These are phyloP conservation scores for Strobilomyces confusus DNA, from an alignment of 768 basidiomycete species.

Conservation along the genomic window DNA sequence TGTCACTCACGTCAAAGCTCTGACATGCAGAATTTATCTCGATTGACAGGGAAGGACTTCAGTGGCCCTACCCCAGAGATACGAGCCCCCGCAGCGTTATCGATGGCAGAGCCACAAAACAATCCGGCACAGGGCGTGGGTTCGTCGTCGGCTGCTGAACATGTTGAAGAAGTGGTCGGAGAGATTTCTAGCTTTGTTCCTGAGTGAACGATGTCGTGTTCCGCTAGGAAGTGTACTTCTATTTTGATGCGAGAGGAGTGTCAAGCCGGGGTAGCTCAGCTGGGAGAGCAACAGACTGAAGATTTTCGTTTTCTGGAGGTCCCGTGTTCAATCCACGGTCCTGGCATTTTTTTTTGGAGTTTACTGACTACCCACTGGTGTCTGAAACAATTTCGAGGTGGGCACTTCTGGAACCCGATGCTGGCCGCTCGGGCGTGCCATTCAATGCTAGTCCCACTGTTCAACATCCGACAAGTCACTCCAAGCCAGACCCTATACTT, in stretches of 20 bases:
- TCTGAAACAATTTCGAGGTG: no score
- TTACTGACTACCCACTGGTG: no score
- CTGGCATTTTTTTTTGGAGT: conserved; percentile 52
- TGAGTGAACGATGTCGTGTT: conserved; percentile 7
- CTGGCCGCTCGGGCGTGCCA: no score
- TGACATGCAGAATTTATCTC: conserved; percentile 73
- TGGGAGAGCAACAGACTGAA: conserved; percentile 78
- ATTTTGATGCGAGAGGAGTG: no score
- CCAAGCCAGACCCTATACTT: no score
- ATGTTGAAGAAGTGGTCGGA: conserved; percentile 28
- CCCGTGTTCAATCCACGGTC: conserved; percentile 78
- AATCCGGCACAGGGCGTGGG: conserved; percentile 18
- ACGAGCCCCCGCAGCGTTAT: conserved; percentile 35
- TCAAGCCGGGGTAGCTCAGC: conserved; percentile 69
- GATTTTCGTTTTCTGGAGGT: conserved; percentile 33
- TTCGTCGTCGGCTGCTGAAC: conserved; percentile 32
- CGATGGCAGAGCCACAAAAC: conserved; percentile 27
- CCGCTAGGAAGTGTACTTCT: neutral
- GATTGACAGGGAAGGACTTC: conserved; percentile 84
- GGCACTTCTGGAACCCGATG: no score
- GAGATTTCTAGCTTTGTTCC: conserved; percentile 26
- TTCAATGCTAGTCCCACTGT: no score
- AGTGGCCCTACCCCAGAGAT: conserved; percentile 78
- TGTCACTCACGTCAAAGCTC: neutral
- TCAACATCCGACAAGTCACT: no score